phyloP scores from a whole-genome alignment of 257 asterid genomes.

The Ilex asprella region DNA sequence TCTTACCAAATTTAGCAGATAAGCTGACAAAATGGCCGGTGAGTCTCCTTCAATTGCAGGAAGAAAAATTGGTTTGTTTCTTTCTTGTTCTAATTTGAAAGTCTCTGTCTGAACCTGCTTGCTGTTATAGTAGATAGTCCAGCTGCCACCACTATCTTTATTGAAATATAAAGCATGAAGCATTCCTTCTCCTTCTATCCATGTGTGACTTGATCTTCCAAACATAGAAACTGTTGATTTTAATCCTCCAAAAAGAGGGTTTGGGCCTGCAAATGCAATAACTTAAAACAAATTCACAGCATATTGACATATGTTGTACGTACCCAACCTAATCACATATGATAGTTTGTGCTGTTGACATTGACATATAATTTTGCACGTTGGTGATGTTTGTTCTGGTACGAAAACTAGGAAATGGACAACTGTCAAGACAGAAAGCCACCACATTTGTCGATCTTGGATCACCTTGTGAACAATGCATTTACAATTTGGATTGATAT shows the following conservation, averaged over 20 bases:
- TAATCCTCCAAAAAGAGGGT: constrained; percentile 39
- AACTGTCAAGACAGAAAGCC: no score
- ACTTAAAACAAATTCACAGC: no score
- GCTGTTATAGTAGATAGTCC: constrained; percentile 27
- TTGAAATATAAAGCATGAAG: constrained; percentile 38
- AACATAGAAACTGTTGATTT: constrained; percentile 34
- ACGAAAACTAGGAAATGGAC: no score
- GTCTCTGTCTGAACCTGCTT: constrained; percentile 29
- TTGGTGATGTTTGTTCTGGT: no score
- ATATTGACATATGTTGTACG: no score
- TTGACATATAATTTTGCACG: no score
- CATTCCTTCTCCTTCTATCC: constrained; percentile 58
- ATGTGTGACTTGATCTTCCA: constrained; percentile 32
- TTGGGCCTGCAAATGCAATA: constrained; percentile 28
- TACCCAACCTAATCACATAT: no score
- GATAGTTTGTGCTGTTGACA: no score
- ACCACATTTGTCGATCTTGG: no score
- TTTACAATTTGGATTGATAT: no score
- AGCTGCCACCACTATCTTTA: constrained; percentile 8
- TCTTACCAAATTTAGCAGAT: constrained; percentile 33
- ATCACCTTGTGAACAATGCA: no score
- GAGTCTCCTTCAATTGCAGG: constrained; percentile 49
- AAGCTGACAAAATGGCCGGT: constrained; percentile 39
- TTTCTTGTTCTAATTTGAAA: constrained; percentile 15
- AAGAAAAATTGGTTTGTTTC: constrained; percentile 34